Evolutionary conservation across 1,284 basidiomycete genomes (phyloP).

Genomic region (Moesziomyces parantarcticus): DNA sequence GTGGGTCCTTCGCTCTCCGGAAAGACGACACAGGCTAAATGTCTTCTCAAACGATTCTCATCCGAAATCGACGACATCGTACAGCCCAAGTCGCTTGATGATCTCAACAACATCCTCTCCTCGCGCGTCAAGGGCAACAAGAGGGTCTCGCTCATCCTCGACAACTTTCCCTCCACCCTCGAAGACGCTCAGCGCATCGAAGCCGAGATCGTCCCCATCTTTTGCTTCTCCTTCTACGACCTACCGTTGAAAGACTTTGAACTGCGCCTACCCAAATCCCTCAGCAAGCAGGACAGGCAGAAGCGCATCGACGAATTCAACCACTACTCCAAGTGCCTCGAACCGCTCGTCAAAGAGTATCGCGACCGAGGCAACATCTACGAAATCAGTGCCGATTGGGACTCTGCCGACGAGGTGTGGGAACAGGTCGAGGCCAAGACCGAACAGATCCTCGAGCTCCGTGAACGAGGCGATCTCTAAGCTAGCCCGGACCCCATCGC

Average conservation of each 20-base stretch:
- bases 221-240: constrained; percentile 56
- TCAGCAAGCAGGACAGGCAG: constrained; percentile 11
- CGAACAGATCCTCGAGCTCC: constrained; percentile 42
- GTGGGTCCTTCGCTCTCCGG: constrained; percentile 45
- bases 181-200: constrained; percentile 47
- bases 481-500: too few species aligned
- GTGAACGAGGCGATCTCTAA: constrained; percentile 31
- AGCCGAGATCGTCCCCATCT: constrained; percentile 48
- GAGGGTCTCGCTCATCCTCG: constrained; percentile 43
- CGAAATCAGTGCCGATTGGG: constrained; percentile 59
- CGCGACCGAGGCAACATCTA: constrained; percentile 54
- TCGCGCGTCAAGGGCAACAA: constrained; percentile 11
- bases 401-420: constrained; percentile 60
- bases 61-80: constrained; percentile 29
- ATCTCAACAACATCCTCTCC: constrained; percentile 22
- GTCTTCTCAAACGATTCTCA: constrained; percentile 43
- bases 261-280: constrained; percentile 23
- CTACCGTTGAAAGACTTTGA: constrained; percentile 38
- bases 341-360: constrained; percentile 47
- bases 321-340: constrained; percentile 11
- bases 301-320: constrained; percentile 45
- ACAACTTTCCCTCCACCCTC: constrained; percentile 48
- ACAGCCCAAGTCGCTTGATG: constrained; percentile 17
- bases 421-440: constrained; percentile 62
- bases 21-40: constrained; percentile 50